These are phyloP conservation scores for Passiflora organensis DNA, from an alignment of 345 rosid species.

Conservation along the genomic window DNA sequence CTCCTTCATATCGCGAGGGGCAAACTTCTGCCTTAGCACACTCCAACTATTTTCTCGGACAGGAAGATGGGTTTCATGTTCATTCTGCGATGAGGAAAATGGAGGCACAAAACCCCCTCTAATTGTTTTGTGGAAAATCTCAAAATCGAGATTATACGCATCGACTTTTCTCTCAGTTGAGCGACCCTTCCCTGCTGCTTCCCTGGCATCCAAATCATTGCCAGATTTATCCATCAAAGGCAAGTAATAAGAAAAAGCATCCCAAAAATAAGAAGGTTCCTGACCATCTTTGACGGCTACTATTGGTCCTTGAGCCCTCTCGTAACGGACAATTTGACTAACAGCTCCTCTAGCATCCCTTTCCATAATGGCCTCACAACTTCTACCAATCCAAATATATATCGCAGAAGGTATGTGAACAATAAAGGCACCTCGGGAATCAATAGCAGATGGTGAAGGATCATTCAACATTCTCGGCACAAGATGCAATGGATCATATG, in stretches of 20 bases:
- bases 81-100: slow-evolving; percentile 71
- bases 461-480: slow-evolving; percentile 91
- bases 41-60: slow-evolving; percentile 97
- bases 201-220: slow-evolving; percentile 26
- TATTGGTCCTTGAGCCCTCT: slow-evolving; percentile 73
- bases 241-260: slow-evolving; percentile 62
- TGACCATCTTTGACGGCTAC: slow-evolving; percentile 75
- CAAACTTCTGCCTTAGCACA: slow-evolving; percentile 72
- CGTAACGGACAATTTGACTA: slow-evolving; percentile 91
- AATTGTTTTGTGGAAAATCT: slow-evolving; percentile 75
- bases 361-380: slow-evolving; percentile 83
- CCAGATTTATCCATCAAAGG: slow-evolving; percentile 68
- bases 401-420: slow-evolving; percentile 79
- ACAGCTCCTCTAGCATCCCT: slow-evolving; percentile 95
- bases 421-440: slow-evolving; percentile 97
- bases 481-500: slow-evolving; percentile 96
- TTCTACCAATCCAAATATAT: slow-evolving; percentile 90
- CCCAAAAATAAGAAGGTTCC: slow-evolving; percentile 85
- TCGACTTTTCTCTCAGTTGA: slow-evolving; percentile 71
- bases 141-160: slow-evolving; percentile 80
- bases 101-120: slow-evolving; percentile 95
- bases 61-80: slow-evolving; percentile 86
- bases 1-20: slow-evolving; percentile 66
- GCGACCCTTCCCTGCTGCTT: slow-evolving; percentile 31
- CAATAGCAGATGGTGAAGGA: slow-evolving; percentile 72